Conservation (phyloP, 2,329 filamentous ascomycete genomes). For the Penicillium sumatraense region DNA sequence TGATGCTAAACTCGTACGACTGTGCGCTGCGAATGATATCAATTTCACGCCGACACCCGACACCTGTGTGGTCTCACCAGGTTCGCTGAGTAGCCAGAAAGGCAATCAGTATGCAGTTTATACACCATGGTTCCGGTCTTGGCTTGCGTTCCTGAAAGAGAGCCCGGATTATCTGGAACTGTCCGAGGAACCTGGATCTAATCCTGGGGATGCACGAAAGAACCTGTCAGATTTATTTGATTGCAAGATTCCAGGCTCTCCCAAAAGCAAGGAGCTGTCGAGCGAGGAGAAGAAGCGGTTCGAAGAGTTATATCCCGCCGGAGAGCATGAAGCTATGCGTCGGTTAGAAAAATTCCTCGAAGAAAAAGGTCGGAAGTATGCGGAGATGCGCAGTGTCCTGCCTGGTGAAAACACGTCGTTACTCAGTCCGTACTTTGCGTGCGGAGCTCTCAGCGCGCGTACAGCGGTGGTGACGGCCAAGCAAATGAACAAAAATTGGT, state of each 20-base stretch:
- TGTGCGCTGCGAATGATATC: constrained; percentile 66
- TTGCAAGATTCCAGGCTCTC: constrained; percentile 63
- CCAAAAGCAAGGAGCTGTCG: constrained; percentile 65
- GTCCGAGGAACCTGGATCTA: constrained; percentile 61
- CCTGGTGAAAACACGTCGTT: constrained; percentile 66
- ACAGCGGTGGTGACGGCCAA: constrained; percentile 69
- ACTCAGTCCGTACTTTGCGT: constrained; percentile 73
- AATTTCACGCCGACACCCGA: constrained; percentile 76
- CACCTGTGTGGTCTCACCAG: constrained; percentile 80
- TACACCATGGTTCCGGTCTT: constrained; percentile 77
- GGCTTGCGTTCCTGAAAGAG: constrained; percentile 73
- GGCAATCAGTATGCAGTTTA: constrained; percentile 86
- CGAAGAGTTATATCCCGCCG: constrained; percentile 70
- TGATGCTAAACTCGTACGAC: constrained; percentile 69
- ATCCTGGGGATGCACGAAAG: constrained; percentile 55
- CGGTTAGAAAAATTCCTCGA: constrained; percentile 71
- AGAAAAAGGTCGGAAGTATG: constrained; percentile 66
- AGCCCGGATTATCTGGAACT: constrained; percentile 70
- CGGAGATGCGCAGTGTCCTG: constrained; percentile 69
- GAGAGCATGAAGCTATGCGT: constrained; percentile 71
- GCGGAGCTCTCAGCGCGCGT: constrained; percentile 69
- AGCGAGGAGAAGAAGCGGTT: constrained; percentile 64
- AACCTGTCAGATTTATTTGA: constrained; percentile 64
- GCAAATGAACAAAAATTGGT: constrained; percentile 62
- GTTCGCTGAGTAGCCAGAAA: constrained; percentile 65